Evolutionary conservation across 805 yeast genomes (phyloP), one percentile per base, ranked within the genome.

Genomic region (Limtongia smithiae): DNA sequence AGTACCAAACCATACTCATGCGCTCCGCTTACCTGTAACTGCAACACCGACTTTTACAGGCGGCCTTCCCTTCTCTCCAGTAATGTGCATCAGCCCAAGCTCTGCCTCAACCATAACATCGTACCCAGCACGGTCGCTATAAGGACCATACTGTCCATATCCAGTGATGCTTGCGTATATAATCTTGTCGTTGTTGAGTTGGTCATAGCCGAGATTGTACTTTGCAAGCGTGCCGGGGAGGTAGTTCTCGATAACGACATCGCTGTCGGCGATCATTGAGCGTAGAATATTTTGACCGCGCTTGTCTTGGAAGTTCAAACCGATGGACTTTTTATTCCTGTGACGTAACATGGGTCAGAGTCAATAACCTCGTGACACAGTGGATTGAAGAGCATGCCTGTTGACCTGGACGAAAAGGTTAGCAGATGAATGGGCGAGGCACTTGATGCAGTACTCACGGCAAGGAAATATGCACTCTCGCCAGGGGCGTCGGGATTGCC

Each of bases 31-130:
- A 47, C 51, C 51, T 14, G 71, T 70, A 12, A 71, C 71, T 2
- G 74, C 74, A 5, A 70, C 74, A 3, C 74, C 74, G 5, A 69
- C 74, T 51, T 71, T 70, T 21, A 68, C 71, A 1, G 74, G 73
- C 11, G 67, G 70, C 22, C 73, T 68, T 30, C 67, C 64, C 5
- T 67, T 66, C 41, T 67, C 64, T 15, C 74, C 74, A 0, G 74
- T 70, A 53, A 70, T 71, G 51, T 70, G 74, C 74, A 70, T 70
- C 38, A 70, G 62, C 2, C 74, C 74, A 56, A 69, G 67, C 54
- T 70, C 74, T 6, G 74, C 74, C 54, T 70, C 74, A 4, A 70
- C 73, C 74, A 70, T 70, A 38, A 70, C 73, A 43, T 69, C 73
- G 58, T 70, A 69, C 18, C 73, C 73, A 1, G 73, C 71, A 15